A percentile compares a stretch with the other conserved stretches of the same genome.
These are phyloP conservation scores for Escallonia herrerae DNA, from an alignment of 129 eudicot genomes.

Conservation along the genomic window DNA sequence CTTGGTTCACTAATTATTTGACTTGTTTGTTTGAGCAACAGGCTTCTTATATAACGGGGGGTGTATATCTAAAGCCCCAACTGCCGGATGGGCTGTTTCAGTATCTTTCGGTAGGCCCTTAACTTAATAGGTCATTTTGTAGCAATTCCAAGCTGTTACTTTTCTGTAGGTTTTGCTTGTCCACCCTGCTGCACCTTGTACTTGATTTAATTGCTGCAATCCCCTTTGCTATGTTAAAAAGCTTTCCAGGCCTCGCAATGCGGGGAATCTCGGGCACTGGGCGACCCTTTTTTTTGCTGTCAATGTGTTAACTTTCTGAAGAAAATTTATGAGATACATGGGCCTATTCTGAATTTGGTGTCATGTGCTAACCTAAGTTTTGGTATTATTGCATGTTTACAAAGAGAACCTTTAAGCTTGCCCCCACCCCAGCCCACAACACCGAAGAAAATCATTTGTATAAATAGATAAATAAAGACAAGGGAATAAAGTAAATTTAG, in stretches of 20 bases:
- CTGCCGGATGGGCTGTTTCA: conserved; percentile 72
- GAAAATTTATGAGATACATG: too few relatives aligned
- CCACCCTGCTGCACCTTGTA: neutral
- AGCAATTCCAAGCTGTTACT: neutral
- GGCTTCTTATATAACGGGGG: conserved; percentile 97
- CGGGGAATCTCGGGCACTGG: too few relatives aligned
- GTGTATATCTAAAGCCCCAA: conserved; percentile 88
- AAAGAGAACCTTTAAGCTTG: too few relatives aligned
- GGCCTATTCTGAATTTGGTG: neutral
- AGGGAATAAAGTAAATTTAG: too few relatives aligned
- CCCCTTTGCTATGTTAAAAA: neutral
- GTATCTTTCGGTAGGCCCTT: conserved; percentile 59
- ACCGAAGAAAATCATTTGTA: too few relatives aligned
- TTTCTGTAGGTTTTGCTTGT: neutral
- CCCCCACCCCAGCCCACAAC: too few relatives aligned
- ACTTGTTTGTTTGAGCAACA: conserved; percentile 10
- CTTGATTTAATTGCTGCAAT: neutral
- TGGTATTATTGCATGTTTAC: too few relatives aligned
- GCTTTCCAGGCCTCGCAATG: neutral
- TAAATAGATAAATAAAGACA: too few relatives aligned
- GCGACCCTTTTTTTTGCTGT: too few relatives aligned
- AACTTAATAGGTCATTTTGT: neutral
- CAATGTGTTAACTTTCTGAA: too few relatives aligned
- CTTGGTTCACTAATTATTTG: conserved; percentile 8
- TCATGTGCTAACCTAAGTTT: neutral